phyloP scores from a whole-genome alignment of 805 yeast genomes.

The Candida qinlingensis region DNA sequence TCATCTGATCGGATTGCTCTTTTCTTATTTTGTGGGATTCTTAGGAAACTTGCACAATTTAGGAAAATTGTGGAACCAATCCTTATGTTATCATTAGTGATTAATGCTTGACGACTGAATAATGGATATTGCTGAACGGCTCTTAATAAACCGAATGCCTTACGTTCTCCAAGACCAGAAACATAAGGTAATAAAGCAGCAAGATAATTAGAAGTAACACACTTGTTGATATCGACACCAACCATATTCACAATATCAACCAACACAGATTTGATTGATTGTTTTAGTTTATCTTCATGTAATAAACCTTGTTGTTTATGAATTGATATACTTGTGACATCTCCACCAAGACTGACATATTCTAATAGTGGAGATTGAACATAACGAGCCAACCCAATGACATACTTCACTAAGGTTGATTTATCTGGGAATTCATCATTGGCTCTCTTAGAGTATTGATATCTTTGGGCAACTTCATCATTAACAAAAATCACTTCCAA shows the following conservation, averaged over 20 bases:
- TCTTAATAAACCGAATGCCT: slow-evolving; percentile 80
- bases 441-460: slow-evolving; percentile 74
- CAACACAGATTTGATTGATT: slow-evolving; percentile 71
- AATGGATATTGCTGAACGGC: slow-evolving; percentile 59
- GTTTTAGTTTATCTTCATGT: slow-evolving; percentile 53
- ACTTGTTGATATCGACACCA: slow-evolving; percentile 91
- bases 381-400: slow-evolving; percentile 86
- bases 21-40: slow-evolving; percentile 56
- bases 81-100: slow-evolving; percentile 59
- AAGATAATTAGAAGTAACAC: slow-evolving; percentile 67
- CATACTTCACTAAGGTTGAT: slow-evolving; percentile 73
- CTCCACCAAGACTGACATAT: slow-evolving; percentile 75
- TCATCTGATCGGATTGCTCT: slow-evolving; percentile 27
- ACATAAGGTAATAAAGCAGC: slow-evolving; percentile 72
- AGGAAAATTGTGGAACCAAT: slow-evolving; percentile 78
- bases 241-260: slow-evolving; percentile 89
- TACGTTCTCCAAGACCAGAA: slow-evolving; percentile 93
- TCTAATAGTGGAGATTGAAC: slow-evolving; percentile 91
- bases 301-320: slow-evolving; percentile 71
- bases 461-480: slow-evolving; percentile 90
- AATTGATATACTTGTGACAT: slow-evolving; percentile 61
- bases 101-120: slow-evolving; percentile 81
- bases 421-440: slow-evolving; percentile 77
- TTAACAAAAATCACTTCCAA: slow-evolving; percentile 75
- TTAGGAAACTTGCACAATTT: slow-evolving; percentile 87